A percentile compares a stretch with the other conserved stretches of the same genome.
Conservation (phyloP, 441 rosid genomes). For the Euphorbia corollata region DNA sequence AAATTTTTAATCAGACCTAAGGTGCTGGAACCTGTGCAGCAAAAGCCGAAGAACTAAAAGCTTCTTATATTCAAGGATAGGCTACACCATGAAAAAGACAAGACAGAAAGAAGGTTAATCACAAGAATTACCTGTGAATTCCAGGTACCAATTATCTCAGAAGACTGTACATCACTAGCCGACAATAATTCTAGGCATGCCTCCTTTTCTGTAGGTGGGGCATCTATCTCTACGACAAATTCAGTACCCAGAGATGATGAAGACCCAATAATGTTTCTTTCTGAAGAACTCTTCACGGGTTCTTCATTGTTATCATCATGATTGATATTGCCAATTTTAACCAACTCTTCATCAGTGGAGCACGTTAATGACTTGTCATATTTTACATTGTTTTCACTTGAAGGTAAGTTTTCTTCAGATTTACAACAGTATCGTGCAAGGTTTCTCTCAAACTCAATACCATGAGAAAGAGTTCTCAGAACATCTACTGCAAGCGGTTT, state of each 20-base stretch:
- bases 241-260: constrained; percentile 26
- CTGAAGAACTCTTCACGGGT: constrained; percentile 23
- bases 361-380: constrained; percentile 26
- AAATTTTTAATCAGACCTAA: constrained; percentile 10
- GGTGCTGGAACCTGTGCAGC: constrained; percentile 5
- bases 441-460: constrained; percentile 45
- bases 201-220: constrained; percentile 22
- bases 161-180: constrained; percentile 23
- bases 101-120: background rate
- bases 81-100: background rate
- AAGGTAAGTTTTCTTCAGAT: constrained; percentile 28
- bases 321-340: constrained; percentile 31
- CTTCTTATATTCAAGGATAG: background rate
- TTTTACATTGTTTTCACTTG: constrained; percentile 26
- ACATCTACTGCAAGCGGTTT: constrained; percentile 67
- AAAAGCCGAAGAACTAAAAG: constrained; percentile 10
- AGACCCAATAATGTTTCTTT: constrained; percentile 26
- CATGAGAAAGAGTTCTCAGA: constrained; percentile 54
- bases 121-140: constrained; percentile 35
- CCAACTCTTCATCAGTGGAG: constrained; percentile 26
- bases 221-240: constrained; percentile 24
- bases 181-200: constrained; percentile 19
- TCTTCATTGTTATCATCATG: constrained; percentile 28
- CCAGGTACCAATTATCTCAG: constrained; percentile 23
- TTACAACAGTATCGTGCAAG: constrained; percentile 35